phyloP scores from a whole-genome alignment of 2,329 filamentous ascomycete genomes.

The Xylaria polymorpha region DNA sequence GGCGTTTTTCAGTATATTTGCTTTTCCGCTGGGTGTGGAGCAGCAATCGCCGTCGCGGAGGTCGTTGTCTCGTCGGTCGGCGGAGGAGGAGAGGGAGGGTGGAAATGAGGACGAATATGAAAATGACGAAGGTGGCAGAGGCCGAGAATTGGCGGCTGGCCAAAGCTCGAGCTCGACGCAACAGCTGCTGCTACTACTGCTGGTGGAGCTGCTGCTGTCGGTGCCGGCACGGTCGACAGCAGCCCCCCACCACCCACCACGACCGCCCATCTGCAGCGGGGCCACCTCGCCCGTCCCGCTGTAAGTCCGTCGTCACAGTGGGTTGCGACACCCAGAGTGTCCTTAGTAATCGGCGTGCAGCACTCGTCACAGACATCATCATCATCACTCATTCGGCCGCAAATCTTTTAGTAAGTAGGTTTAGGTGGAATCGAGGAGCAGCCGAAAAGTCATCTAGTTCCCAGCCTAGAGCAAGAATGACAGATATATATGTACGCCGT shows the following conservation, averaged over 20 bases:
- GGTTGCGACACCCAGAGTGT: constrained; percentile 33
- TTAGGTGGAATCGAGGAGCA: constrained; percentile 11
- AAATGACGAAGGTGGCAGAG: constrained; percentile 10
- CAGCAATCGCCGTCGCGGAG: neutral
- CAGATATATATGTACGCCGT: neutral
- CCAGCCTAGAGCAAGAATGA: neutral
- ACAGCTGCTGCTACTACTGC: neutral
- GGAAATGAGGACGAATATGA: neutral
- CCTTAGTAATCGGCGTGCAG: constrained; percentile 53
- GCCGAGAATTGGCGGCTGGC: constrained; percentile 31
- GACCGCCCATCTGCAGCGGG: constrained; percentile 18
- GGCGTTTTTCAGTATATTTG: neutral
- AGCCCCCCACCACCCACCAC: neutral
- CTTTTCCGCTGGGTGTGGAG: neutral
- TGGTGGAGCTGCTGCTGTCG: constrained; percentile 16
- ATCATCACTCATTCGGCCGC: constrained; percentile 5
- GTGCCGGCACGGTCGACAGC: constrained; percentile 24
- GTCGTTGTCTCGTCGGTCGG: neutral
- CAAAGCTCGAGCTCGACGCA: constrained; percentile 33
- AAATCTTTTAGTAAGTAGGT: neutral
- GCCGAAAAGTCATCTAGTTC: neutral
- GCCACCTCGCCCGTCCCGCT: constrained; percentile 23
- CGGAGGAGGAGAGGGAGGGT: neutral
- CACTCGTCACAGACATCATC: constrained; percentile 37
- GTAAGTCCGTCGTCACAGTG: constrained; percentile 26